phyloP scores from a whole-genome alignment of 2,329 filamentous ascomycete species.

The Davidsoniella virescens region DNA sequence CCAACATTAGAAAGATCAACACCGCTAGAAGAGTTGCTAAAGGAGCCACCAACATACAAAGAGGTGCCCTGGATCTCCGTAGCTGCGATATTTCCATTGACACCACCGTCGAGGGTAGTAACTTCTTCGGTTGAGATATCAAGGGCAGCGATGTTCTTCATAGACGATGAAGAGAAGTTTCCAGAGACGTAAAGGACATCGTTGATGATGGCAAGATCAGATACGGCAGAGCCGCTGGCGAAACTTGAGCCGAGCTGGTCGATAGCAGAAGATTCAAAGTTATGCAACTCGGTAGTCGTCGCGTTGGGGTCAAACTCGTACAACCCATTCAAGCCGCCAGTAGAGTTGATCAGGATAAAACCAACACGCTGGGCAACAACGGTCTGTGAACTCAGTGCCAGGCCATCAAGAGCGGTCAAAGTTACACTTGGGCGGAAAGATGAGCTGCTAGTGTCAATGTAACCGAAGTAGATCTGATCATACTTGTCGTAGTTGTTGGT shows the following conservation, averaged over 20 bases:
- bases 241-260: conserved; percentile 61
- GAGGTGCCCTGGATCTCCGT: conserved; percentile 50
- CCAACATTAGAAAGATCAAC: conserved; percentile 60
- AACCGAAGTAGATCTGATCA: conserved; percentile 76
- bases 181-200: conserved; percentile 63
- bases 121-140: conserved; percentile 44
- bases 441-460: conserved; percentile 56
- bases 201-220: conserved; percentile 46
- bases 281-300: conserved; percentile 33
- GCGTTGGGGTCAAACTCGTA: conserved; percentile 65
- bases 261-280: conserved; percentile 56
- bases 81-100: conserved; percentile 63
- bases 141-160: conserved; percentile 65
- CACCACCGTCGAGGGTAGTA: conserved; percentile 49
- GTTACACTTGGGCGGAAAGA: conserved; percentile 71
- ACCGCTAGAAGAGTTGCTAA: conserved; percentile 54
- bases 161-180: conserved; percentile 56
- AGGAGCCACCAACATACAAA: conserved; percentile 73
- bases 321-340: conserved; percentile 70
- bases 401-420: conserved; percentile 50
- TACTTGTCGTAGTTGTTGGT: conserved; percentile 97
- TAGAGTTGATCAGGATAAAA: conserved; percentile 58
- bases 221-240: conserved; percentile 48
- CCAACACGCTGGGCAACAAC: conserved; percentile 82
- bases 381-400: conserved; percentile 45